phyloP scores from a whole-genome alignment of 352 stramenopile genomes.

The Phytophthora cajani region DNA sequence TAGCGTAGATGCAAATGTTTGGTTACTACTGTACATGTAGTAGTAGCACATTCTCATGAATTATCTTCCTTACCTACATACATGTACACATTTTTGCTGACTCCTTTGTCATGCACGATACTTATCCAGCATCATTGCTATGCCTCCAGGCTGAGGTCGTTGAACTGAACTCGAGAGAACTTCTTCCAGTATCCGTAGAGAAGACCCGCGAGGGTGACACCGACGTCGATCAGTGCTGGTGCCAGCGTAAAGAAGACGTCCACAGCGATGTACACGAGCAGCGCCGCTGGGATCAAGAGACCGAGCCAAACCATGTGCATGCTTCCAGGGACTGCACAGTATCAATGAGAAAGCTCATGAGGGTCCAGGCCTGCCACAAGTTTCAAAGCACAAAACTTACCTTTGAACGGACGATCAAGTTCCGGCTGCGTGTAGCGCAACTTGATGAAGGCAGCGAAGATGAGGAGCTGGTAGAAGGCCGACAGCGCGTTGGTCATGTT shows the following conservation, averaged over 20 bases:
- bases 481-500: constrained; percentile 94
- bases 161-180: constrained; percentile 55
- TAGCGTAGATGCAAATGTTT: constrained; percentile 1
- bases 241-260: constrained; percentile 59
- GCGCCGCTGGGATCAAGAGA: constrained; percentile 42
- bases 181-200: constrained; percentile 50
- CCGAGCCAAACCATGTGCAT: constrained; percentile 35
- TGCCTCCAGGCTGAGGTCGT: constrained; percentile 26
- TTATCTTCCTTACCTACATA: constrained; percentile 14
- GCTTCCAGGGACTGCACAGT: constrained; percentile 39
- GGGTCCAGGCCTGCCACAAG: no score
- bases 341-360: neutral
- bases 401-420: constrained; percentile 46
- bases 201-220: constrained; percentile 44
- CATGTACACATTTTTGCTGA: neutral
- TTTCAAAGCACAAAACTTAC: constrained; percentile 16
- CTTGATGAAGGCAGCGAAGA: constrained; percentile 91
- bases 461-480: constrained; percentile 84
- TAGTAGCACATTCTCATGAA: neutral
- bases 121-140: constrained; percentile 6
- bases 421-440: constrained; percentile 65
- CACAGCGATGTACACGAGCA: constrained; percentile 58
- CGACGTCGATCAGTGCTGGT: constrained; percentile 48
- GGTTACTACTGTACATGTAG: constrained; percentile 5
- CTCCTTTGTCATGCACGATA: constrained; percentile 4